Evolutionary conservation across 2,329 filamentous ascomycete species (phyloP).

Genomic region (Penicillium sp.): DNA sequence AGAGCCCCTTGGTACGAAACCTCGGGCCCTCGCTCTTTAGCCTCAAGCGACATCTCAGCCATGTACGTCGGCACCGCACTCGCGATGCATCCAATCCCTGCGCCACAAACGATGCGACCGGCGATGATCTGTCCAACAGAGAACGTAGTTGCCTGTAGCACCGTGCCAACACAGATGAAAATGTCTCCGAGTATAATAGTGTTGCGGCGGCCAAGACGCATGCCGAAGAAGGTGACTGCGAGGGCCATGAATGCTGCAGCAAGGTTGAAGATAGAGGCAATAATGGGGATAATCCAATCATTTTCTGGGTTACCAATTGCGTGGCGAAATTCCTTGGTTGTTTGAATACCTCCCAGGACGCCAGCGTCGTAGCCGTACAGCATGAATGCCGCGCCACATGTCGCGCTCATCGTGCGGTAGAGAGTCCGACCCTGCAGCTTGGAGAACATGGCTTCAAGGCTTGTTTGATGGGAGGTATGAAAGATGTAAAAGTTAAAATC

Average conservation of each 20-base stretch:
- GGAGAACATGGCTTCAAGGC: too few species aligned
- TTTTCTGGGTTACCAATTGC: slow-evolving; percentile 22
- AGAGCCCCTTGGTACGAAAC: slow-evolving; percentile 16
- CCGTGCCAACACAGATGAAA: slow-evolving; percentile 34
- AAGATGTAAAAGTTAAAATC: too few species aligned
- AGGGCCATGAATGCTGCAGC: slow-evolving; percentile 27
- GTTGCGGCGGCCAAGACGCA: slow-evolving; percentile 21
- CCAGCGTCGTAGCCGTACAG: slow-evolving; percentile 36
- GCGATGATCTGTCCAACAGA: slow-evolving; percentile 37
- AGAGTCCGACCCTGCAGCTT: too few species aligned
- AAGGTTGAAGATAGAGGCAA: slow-evolving; percentile 27
- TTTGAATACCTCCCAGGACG: slow-evolving; percentile 29
- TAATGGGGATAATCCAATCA: slow-evolving; percentile 26
- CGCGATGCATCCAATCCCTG: slow-evolving; percentile 29
- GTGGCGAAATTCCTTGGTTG: slow-evolving; percentile 24
- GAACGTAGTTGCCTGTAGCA: slow-evolving; percentile 35
- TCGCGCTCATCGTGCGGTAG: too few species aligned
- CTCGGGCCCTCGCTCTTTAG: slow-evolving; percentile 33
- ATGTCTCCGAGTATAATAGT: slow-evolving; percentile 33
- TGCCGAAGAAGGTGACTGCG: slow-evolving; percentile 34
- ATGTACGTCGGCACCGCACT: slow-evolving; percentile 37
- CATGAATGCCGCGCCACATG: slow-evolving; percentile 24
- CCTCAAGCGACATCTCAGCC: slow-evolving; percentile 28
- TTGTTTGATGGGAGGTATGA: too few species aligned
- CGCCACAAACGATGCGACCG: slow-evolving; percentile 29